Percentiles rank a stretch among this genome's conserved stretches.
phyloP scores from a whole-genome alignment of 176 grass and related monocot species.

The Luzula sylvatica region DNA sequence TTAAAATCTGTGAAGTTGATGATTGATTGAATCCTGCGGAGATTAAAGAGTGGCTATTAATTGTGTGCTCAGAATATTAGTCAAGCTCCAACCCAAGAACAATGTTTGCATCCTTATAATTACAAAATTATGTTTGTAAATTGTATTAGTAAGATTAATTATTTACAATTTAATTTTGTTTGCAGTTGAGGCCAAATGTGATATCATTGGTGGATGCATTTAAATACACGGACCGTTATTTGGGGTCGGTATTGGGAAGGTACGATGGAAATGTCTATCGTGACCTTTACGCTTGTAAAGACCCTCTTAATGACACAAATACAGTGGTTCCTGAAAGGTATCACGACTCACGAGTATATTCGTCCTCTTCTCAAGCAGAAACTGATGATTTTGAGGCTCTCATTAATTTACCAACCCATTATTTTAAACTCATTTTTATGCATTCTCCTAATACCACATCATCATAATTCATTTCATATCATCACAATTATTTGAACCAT shows the following conservation, averaged over 20 bases:
- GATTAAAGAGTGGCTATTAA: slow-evolving; percentile 76
- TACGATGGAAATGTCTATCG: slow-evolving; percentile 82
- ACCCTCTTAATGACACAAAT: slow-evolving; percentile 86
- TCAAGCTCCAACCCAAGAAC: slow-evolving; percentile 76
- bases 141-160: too few species aligned
- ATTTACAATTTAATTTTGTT: neutral
- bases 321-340: slow-evolving; percentile 69
- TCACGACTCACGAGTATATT: slow-evolving; percentile 63
- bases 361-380: slow-evolving; percentile 81
- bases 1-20: slow-evolving; percentile 47
- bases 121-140: too few species aligned
- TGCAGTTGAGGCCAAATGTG: slow-evolving; percentile 67
- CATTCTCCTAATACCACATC: too few species aligned
- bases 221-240: slow-evolving; percentile 86
- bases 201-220: slow-evolving; percentile 81
- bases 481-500: too few species aligned
- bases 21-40: slow-evolving; percentile 71
- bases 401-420: too few species aligned
- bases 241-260: slow-evolving; percentile 59
- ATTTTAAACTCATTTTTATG: too few species aligned
- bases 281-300: slow-evolving; percentile 79
- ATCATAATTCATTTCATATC: too few species aligned
- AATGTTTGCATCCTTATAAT: slow-evolving; percentile 29
- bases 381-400: slow-evolving; percentile 61
- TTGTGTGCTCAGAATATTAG: slow-evolving; percentile 79